Evolutionary conservation across 176 grass and related monocot species (phyloP).

Genomic region (Oryza longistaminata): DNA sequence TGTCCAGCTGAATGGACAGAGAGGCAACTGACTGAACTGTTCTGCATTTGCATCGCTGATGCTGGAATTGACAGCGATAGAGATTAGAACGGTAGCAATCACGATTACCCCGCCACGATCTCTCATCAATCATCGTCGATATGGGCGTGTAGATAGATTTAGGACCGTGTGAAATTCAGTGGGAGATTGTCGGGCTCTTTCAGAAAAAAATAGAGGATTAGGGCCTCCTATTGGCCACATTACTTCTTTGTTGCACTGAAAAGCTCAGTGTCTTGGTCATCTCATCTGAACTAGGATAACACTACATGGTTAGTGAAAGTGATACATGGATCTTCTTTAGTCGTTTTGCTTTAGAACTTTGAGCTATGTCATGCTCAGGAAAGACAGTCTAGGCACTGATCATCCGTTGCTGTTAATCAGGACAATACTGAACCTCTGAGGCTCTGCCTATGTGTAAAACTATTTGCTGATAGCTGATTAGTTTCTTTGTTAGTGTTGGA

Average conservation of each 20-base stretch:
- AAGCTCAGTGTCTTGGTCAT: constrained; percentile 3
- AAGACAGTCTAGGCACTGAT: not conserved
- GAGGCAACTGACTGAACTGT: not conserved
- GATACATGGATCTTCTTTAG: not conserved
- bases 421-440: not conserved
- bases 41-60: constrained; percentile 12
- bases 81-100: not conserved
- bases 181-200: constrained; percentile 18
- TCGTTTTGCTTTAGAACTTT: not conserved
- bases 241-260: not conserved
- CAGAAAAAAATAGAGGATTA: constrained; percentile 21
- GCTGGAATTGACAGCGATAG: constrained; percentile 11
- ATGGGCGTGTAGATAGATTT: not conserved
- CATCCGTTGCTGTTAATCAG: not conserved
- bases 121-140: constrained; percentile 15
- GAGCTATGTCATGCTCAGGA: not conserved
- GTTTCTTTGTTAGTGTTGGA: not conserved
- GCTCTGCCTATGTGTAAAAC: not conserved
- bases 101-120: constrained; percentile 19
- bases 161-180: not conserved
- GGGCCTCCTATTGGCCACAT: not conserved
- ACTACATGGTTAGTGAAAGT: constrained; percentile 18
- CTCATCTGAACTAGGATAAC: constrained; percentile 16
- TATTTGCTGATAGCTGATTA: not conserved
- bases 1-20: not conserved